Percentiles rank a stretch among this genome's conserved stretches.
Evolutionary conservation across 805 yeast species (phyloP).

Genomic region (Ogataea salicorniae): DNA sequence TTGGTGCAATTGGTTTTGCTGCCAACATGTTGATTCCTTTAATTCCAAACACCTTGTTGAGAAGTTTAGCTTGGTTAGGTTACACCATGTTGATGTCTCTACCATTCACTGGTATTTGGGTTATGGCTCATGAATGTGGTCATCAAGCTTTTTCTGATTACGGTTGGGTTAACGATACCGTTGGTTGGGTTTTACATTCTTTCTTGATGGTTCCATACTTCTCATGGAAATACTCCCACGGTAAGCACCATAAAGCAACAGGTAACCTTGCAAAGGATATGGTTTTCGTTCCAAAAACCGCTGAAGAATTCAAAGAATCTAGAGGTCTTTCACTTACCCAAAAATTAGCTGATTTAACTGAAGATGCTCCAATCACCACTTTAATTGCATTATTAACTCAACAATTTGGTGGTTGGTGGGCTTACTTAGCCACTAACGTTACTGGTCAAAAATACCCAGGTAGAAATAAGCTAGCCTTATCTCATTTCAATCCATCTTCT

Average conservation of each 20-base stretch:
- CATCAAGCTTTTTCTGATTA: slow-evolving; percentile 80
- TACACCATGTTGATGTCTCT: slow-evolving; percentile 56
- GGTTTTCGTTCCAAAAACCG: slow-evolving; percentile 76
- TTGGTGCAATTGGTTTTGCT: slow-evolving; percentile 45
- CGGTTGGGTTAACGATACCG: slow-evolving; percentile 65
- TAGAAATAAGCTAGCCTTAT: slow-evolving; percentile 41
- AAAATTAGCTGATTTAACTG: slow-evolving; percentile 51
- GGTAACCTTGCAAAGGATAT: slow-evolving; percentile 79
- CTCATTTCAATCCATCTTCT: slow-evolving; percentile 69
- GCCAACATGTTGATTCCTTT: slow-evolving; percentile 52
- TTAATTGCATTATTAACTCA: slow-evolving; percentile 52
- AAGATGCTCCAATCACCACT: slow-evolving; percentile 70
- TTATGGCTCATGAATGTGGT: slow-evolving; percentile 88
- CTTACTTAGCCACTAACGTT: slow-evolving; percentile 61
- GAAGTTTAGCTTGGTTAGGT: slow-evolving; percentile 55
- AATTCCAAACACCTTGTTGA: slow-evolving; percentile 36
- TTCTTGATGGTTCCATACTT: slow-evolving; percentile 77
- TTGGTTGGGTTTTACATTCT: slow-evolving; percentile 82
- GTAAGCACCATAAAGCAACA: slow-evolving; percentile 87
- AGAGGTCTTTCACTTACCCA: slow-evolving; percentile 18
- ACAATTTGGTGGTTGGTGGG: slow-evolving; percentile 75
- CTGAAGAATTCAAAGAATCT: slow-evolving; percentile 43
- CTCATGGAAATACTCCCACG: slow-evolving; percentile 81
- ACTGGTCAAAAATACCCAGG: slow-evolving; percentile 66
- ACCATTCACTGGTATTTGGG: slow-evolving; percentile 77